These are phyloP conservation scores for Rickenella mellea DNA, from an alignment of 768 basidiomycete species.

Conservation along the genomic window DNA sequence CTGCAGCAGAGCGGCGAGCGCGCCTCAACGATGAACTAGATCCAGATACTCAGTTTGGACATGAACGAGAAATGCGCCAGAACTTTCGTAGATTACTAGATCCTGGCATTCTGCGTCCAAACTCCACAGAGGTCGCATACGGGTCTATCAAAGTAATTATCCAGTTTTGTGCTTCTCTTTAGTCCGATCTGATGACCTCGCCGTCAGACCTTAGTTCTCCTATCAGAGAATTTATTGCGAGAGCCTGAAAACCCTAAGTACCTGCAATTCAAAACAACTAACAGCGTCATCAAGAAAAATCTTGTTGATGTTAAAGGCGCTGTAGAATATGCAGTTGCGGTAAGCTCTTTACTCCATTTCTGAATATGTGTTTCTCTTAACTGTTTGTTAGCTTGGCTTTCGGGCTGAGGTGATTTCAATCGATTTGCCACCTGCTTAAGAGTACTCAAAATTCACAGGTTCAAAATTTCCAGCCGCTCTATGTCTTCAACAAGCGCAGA, in stretches of 20 bases:
- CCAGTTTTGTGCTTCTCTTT: constrained; percentile 8
- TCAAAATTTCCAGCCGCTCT: constrained; percentile 63
- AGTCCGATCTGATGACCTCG: constrained; percentile 9
- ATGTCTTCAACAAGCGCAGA: constrained; percentile 45
- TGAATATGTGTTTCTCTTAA: constrained; percentile 8
- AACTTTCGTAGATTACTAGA: constrained; percentile 69
- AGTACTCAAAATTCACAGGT: constrained; percentile 32
- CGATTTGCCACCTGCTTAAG: constrained; percentile 1
- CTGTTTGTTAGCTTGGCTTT: constrained; percentile 57
- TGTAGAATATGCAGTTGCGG: constrained; percentile 73
- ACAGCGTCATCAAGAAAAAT: constrained; percentile 52
- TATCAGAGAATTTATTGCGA: constrained; percentile 64
- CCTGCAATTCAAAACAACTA: constrained; percentile 69
- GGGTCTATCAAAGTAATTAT: constrained; percentile 53
- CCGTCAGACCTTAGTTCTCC: constrained; percentile 50
- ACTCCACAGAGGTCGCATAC: constrained; percentile 49
- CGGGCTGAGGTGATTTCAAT: constrained; percentile 42
- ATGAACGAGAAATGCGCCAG: constrained; percentile 60
- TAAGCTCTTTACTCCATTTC: constrained; percentile 25
- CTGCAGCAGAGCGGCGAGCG: no score
- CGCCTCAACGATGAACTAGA: no score
- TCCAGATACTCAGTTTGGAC: constrained; percentile 13
- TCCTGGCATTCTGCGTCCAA: constrained; percentile 68
- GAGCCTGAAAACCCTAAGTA: constrained; percentile 70
- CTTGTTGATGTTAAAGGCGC: constrained; percentile 67